phyloP scores from a whole-genome alignment of 805 yeast species.

The Wickerhamiella cacticola region DNA sequence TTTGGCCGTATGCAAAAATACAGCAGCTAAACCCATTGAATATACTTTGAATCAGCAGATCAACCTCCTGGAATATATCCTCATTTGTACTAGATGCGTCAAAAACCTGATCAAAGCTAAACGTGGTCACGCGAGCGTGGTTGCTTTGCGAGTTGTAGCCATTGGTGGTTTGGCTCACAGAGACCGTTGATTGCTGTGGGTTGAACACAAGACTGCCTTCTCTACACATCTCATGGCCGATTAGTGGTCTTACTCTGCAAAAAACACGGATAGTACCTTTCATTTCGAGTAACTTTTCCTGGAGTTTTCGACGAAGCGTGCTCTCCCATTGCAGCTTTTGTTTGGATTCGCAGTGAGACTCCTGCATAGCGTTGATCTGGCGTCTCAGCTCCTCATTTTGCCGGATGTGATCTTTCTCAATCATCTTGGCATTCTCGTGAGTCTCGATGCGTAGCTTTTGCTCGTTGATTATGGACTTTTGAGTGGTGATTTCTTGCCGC shows the following conservation, averaged over 20 bases:
- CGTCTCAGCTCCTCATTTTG: constrained; percentile 7
- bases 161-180: constrained; percentile 15
- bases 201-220: constrained; percentile 11
- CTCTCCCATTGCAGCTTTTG: constrained; percentile 10
- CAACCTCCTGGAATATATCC: constrained; percentile 69
- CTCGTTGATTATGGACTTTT: not conserved
- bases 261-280: constrained; percentile 89
- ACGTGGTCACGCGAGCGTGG: constrained; percentile 26
- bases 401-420: constrained; percentile 9
- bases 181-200: constrained; percentile 14
- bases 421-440: not conserved
- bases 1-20: constrained; percentile 94
- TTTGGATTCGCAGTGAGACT: not conserved
- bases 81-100: constrained; percentile 40
- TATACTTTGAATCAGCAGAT: constrained; percentile 74
- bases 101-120: constrained; percentile 73
- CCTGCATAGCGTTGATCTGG: not conserved
- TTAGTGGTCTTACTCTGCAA: constrained; percentile 67
- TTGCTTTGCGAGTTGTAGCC: constrained; percentile 18
- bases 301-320: constrained; percentile 43
- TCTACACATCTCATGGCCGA: constrained; percentile 18
- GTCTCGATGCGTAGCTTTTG: constrained; percentile 10
- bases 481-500: not conserved
- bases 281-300: constrained; percentile 66
- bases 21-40: constrained; percentile 86